Base-by-base conservation (phyloP, 768 basidiomycete genomes). In the Psilocybe sp. region DNA sequence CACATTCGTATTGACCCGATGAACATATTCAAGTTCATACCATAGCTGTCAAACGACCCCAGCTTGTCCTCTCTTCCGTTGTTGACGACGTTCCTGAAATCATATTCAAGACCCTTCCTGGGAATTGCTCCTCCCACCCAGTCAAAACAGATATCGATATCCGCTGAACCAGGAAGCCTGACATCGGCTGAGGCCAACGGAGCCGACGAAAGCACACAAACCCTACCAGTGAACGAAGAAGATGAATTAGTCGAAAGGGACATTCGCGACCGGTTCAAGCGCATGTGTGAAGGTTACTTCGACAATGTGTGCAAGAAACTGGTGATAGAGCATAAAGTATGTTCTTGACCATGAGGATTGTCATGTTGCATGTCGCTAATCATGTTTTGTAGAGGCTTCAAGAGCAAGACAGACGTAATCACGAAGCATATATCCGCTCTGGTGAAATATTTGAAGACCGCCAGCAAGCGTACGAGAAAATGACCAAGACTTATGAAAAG, bases 391-490 rank as follows among this genome's bases (percentile, higher is more conserved):
- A 98, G 96, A 85, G 88, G 42, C 76, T 99, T 40, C 93, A 98
- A 85, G 93, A 97, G 56, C 95, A 97, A 70, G 97, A 98, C 66
- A 86, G 87, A 54, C 80, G 89, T 44, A 99, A 99, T 60, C 96
- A 98, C 64, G 97, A 99, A 73, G 97, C 97, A 50, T 99, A 99
- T 64, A 98, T 99, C 57, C 92, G 95, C 31, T 98, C 95, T 2
- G 97, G 97, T 20, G 96, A 99, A 69, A 98, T 99, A 54, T 99
- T 99, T 58, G 97, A 99, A 63, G 97, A 99, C 66, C 83, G 97
- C 32, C 96, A 98, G 65, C 95, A 98, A 67, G 93, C 91, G 9
- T 99, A 99, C 64, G 97, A 99, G 73, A 94, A 92, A 71, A 97
- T 98, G 91, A 94, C 93, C 35, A 93, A 90, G 68, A 80, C 84